A percentile compares a stretch with the other conserved stretches of the same genome.
Evolutionary conservation across 768 basidiomycete species (phyloP).

Genomic region (Lentinula guzmanii): DNA sequence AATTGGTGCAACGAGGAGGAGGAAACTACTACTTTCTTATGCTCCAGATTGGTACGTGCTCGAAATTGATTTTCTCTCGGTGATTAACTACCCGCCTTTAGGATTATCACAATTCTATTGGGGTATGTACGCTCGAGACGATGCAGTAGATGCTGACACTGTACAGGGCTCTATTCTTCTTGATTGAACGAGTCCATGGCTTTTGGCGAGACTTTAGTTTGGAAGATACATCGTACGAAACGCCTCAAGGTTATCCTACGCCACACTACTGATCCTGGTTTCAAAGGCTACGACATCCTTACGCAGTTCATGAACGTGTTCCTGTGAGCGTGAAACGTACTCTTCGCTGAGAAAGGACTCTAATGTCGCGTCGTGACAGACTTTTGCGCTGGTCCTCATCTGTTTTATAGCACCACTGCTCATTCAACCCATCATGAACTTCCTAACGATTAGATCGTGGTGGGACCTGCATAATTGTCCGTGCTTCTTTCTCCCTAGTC

Average conservation of each 20-base stretch:
- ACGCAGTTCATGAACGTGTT: slow-evolving; percentile 70
- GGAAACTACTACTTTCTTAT: slow-evolving; percentile 55
- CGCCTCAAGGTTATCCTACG: background rate
- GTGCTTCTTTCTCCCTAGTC: slow-evolving; percentile 14
- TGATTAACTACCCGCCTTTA: slow-evolving; percentile 17
- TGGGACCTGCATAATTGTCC: slow-evolving; percentile 85
- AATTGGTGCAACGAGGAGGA: slow-evolving; percentile 25
- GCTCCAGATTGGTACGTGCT: slow-evolving; percentile 66
- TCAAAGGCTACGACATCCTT: slow-evolving; percentile 36
- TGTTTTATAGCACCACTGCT: slow-evolving; percentile 60
- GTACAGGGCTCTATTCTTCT: slow-evolving; percentile 53
- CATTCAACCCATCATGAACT: slow-evolving; percentile 63
- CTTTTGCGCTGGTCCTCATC: slow-evolving; percentile 45
- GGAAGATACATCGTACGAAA: slow-evolving; percentile 64
- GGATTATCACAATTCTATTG: slow-evolving; percentile 62
- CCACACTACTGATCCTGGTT: background rate
- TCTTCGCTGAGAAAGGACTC: slow-evolving; percentile 4
- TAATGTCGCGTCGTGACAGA: slow-evolving; percentile 21
- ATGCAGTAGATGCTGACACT: background rate
- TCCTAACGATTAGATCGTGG: slow-evolving; percentile 69
- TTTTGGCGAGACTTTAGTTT: slow-evolving; percentile 78
- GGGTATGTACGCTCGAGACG: slow-evolving; percentile 40
- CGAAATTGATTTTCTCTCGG: background rate
- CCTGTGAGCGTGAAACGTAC: slow-evolving; percentile 36
- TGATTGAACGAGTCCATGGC: slow-evolving; percentile 59